Evolutionary conservation across 352 stramenopile species (phyloP), one percentile per base, ranked within the genome.

Genomic region (Globisporangium canariense): DNA sequence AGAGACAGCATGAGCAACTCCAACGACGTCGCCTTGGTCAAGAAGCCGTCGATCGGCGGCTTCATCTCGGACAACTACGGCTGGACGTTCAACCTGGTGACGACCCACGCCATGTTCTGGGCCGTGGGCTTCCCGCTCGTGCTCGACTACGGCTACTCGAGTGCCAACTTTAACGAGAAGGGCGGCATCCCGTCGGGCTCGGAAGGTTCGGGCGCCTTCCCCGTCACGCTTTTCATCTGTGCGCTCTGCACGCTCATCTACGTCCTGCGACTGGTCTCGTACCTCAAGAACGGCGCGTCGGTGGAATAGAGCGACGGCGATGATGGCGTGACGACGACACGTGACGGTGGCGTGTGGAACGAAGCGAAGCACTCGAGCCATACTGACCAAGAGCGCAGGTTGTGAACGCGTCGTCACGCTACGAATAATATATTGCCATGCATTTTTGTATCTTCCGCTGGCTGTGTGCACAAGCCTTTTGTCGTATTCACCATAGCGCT

Each of bases 41-140:
- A 62, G 36, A 79, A 68, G 65, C 71, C 72, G 34, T 77, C 62
- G 66, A 69, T 92, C 57, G 36, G 69, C 45, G 74, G 76, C 69
- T 94, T 91, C 60, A 53, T 94, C 55, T 61, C 46, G 40, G 74
- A 89, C 67, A 94, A 93, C 81, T 80, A 77, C 20, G 86, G 84
- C 74, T 93, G 84, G 86, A 92, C 81, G 13, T 92, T 93, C 79
- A 94, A 93, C 69, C 64, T 94, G n/a, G 68, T 91, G 45, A 81
- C 76, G 58, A 93, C 82, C 46, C 83, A 93, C 56, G 69, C 88
- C 38, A 68, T 93, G 78, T 94, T 91, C 74, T 93, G 84, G 86
- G 79, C 86, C 62, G 77, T 90, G 30, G 86, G 86, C 58, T 89
- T 94, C 70, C 84, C 84, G 16, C 70, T 90, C 54, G 82, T 66